Conservation (phyloP, 2,329 filamentous ascomycete species). For the Cryphonectria japonica region DNA sequence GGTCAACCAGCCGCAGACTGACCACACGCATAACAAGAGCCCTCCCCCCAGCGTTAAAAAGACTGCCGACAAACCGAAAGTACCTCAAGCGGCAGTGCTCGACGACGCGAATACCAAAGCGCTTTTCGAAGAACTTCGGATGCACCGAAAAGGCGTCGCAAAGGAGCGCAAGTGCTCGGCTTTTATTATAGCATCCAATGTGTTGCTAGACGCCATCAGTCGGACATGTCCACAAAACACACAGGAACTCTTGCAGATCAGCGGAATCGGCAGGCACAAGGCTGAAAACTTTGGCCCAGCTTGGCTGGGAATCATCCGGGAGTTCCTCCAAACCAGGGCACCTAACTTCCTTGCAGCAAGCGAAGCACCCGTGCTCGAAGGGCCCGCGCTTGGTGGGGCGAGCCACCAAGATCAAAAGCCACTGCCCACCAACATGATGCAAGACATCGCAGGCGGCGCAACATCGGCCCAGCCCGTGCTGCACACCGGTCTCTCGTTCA, state of each 20-base stretch:
- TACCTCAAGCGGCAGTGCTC: background rate
- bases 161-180: conserved; percentile 13
- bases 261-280: conserved; percentile 16
- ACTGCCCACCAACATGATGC: background rate
- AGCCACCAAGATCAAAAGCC: background rate
- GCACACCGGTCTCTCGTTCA: conserved; percentile 16
- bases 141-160: conserved; percentile 17
- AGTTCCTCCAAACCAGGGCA: conserved; percentile 2
- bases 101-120: conserved; percentile 6
- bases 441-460: background rate
- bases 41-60: background rate
- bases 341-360: background rate
- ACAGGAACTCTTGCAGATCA: conserved; percentile 13
- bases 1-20: background rate
- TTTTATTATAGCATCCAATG: conserved; percentile 17
- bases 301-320: conserved; percentile 19
- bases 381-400: background rate
- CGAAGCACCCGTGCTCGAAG: background rate
- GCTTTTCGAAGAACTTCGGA: conserved; percentile 15
- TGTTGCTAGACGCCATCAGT: conserved; percentile 13
- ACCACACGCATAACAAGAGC: background rate
- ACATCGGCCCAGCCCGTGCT: background rate
- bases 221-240: conserved; percentile 13
- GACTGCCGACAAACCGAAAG: background rate
- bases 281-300: conserved; percentile 14